Conservation (phyloP, 1,139 yeast genomes). For the Lodderomyces beijingensis region DNA sequence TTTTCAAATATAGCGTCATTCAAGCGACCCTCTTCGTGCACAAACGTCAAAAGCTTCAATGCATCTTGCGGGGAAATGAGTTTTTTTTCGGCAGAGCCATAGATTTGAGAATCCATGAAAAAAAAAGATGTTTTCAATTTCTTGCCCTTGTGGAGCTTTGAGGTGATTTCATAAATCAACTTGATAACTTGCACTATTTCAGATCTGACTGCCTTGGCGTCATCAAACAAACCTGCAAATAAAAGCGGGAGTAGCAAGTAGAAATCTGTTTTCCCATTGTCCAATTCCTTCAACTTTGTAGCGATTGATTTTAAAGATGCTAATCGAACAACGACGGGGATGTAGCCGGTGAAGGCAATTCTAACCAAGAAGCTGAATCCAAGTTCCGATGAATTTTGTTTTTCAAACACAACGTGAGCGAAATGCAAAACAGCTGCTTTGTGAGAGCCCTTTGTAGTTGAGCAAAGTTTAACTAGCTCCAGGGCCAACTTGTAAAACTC, state of each 20-base stretch:
- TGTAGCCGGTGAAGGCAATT: slow-evolving; percentile 49
- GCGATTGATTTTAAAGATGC: slow-evolving; percentile 41
- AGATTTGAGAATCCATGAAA: slow-evolving; percentile 36
- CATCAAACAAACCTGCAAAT: slow-evolving; percentile 33
- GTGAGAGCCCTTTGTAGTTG: slow-evolving; percentile 13
- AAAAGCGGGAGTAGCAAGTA: slow-evolving; percentile 37
- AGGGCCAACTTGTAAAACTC: slow-evolving; percentile 20
- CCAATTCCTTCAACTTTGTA: slow-evolving; percentile 29
- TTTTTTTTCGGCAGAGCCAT: slow-evolving; percentile 36
- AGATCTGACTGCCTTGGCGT: slow-evolving; percentile 25
- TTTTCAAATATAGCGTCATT: slow-evolving; percentile 27
- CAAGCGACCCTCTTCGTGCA: slow-evolving; percentile 26
- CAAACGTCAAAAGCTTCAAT: slow-evolving; percentile 36
- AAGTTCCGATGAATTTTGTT: slow-evolving; percentile 24
- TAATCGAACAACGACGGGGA: slow-evolving; percentile 54
- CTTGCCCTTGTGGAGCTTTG: slow-evolving; percentile 16
- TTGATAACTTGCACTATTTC: slow-evolving; percentile 23
- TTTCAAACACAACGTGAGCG: slow-evolving; percentile 21
- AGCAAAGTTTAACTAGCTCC: slow-evolving; percentile 16
- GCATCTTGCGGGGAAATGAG: slow-evolving; percentile 64
- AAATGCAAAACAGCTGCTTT: slow-evolving; percentile 18
- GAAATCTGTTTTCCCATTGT: slow-evolving; percentile 20
- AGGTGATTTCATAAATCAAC: slow-evolving; percentile 18
- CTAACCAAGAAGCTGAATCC: slow-evolving; percentile 56
- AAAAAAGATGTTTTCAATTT: slow-evolving; percentile 24